These are phyloP conservation scores for apple (Malus domestica) DNA, from an alignment of 306 rosid species.

Conservation along the genomic window DNA sequence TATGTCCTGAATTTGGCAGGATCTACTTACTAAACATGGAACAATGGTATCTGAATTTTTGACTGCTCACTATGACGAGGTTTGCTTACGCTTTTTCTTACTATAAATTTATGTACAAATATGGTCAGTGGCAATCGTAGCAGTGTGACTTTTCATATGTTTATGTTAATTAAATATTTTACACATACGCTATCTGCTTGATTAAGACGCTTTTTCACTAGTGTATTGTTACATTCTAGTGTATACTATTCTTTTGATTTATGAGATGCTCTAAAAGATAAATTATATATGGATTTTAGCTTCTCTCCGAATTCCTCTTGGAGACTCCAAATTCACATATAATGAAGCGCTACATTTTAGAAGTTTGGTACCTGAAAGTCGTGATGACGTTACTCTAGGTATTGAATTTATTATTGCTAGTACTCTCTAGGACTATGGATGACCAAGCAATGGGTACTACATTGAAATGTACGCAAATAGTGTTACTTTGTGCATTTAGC, in stretches of 20 bases:
- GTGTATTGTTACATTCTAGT: slow-evolving; percentile 10
- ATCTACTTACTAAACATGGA: slow-evolving; percentile 80
- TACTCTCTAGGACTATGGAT: not conserved
- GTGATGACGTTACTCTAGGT: slow-evolving; percentile 92
- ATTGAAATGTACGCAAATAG: not conserved
- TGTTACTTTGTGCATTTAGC: slow-evolving; percentile 20
- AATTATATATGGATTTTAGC: slow-evolving; percentile 43
- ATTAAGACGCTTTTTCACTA: slow-evolving; percentile 14
- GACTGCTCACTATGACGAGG: slow-evolving; percentile 74
- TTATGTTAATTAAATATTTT: slow-evolving; percentile 18
- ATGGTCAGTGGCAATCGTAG: slow-evolving; percentile 9
- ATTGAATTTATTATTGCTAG: slow-evolving; percentile 9
- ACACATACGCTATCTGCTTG: slow-evolving; percentile 10
- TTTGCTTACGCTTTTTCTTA: slow-evolving; percentile 30
- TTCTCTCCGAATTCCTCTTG: slow-evolving; percentile 84
- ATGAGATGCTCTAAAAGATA: slow-evolving; percentile 13
- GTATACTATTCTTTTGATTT: slow-evolving; percentile 11
- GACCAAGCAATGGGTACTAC: slow-evolving; percentile 10
- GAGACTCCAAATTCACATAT: slow-evolving; percentile 77
- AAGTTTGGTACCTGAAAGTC: slow-evolving; percentile 74
- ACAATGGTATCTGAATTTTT: slow-evolving; percentile 65
- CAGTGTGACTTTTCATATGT: slow-evolving; percentile 14
- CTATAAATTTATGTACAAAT: slow-evolving; percentile 17
- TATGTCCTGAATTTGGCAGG: slow-evolving; percentile 44
- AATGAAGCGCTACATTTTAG: slow-evolving; percentile 87